These are phyloP conservation scores for Phytophthora pisi DNA, from an alignment of 352 stramenopile genomes.

Conservation along the genomic window DNA sequence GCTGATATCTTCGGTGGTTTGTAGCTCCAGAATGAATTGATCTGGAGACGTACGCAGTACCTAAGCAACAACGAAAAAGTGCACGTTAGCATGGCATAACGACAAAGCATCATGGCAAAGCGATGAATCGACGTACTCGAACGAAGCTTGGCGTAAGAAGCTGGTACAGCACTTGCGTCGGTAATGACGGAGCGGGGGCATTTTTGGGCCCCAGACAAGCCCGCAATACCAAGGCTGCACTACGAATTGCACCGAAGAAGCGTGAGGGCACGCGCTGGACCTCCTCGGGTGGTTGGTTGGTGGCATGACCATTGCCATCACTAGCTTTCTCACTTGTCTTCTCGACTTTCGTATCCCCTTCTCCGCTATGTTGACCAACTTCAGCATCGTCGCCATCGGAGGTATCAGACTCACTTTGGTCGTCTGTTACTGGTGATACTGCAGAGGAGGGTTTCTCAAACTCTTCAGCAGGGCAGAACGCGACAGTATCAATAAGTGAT, in stretches of 20 bases:
- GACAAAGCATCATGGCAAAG: too few species aligned
- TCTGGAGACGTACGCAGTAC: conserved; percentile 64
- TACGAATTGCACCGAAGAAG: conserved; percentile 61
- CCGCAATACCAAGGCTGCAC: conserved; percentile 60
- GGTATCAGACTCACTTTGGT: conserved; percentile 34
- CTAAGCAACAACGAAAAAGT: conserved; percentile 26
- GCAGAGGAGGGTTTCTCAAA: conserved; percentile 20
- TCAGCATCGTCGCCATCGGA: conserved; percentile 16
- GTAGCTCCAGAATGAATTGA: conserved; percentile 64
- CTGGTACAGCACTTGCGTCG: conserved; percentile 74
- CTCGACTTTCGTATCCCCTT: conserved; percentile 14
- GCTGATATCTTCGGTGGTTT: conserved; percentile 67
- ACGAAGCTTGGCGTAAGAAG: conserved; percentile 82
- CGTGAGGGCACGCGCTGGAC: conserved; percentile 40
- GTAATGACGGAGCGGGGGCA: conserved; percentile 16
- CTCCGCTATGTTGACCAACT: conserved; percentile 12
- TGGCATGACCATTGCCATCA: conserved; percentile 12
- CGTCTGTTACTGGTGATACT: conserved; percentile 17
- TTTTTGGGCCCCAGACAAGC: conserved; percentile 58
- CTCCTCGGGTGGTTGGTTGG: conserved; percentile 8
- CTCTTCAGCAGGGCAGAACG: conserved; percentile 67
- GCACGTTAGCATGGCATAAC: conserved; percentile 4
- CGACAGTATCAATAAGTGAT: conserved; percentile 66
- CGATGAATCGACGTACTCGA: conserved; percentile 41
- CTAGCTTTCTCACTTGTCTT: neutral